Evolutionary conservation across 768 basidiomycete species (phyloP), one percentile per base, ranked within the genome.

Genomic region (Suillus occidentalis): DNA sequence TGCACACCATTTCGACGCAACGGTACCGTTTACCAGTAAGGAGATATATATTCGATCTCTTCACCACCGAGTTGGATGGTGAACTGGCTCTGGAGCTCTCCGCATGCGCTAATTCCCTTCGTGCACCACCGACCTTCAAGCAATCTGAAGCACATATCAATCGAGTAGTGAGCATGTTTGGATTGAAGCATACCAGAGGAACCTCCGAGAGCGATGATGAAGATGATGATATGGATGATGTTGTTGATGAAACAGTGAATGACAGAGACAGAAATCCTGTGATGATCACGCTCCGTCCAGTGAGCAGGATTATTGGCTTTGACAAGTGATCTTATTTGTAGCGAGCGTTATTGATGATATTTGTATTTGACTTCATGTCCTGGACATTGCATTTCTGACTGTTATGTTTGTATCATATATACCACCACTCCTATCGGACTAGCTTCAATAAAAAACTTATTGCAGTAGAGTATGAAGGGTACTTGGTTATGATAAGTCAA

Each of bases 21-120:
- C 89, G 92, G 65, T 98, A 94, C 76, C 91, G 95, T 34, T 85
- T 95, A 10, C 94, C 96, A 18, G 95, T 97, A 65, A 88, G 97
- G 55, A 85, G 93, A 63, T 99, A 95, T 75, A 89, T 99, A 67
- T 76, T 98, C 65, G 97, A 99, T 65, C 82, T 98, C 7, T 99
- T 99, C 82, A 91, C 90, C 71, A 79, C 96, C 61, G 89, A 91
- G 47, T 77, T 97, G 60, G 86, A 92, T 68, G 79, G 81, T 45
- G 84, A 88, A 49, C 77, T 89, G 43, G 84, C 89, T 49, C 78
- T 78, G 60, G 78, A 81, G 28, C 79, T 95, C 39, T 78, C 78
- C 22, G 85, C 85, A 36, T 84, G 82, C 52, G 84, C 84, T 1
- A 75, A 80, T 49, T 74, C 80, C 12, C 79, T 92, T 53, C 83